Evolutionary conservation across 257 asterid species (phyloP).

Genomic region (Solanum sejunctum): DNA sequence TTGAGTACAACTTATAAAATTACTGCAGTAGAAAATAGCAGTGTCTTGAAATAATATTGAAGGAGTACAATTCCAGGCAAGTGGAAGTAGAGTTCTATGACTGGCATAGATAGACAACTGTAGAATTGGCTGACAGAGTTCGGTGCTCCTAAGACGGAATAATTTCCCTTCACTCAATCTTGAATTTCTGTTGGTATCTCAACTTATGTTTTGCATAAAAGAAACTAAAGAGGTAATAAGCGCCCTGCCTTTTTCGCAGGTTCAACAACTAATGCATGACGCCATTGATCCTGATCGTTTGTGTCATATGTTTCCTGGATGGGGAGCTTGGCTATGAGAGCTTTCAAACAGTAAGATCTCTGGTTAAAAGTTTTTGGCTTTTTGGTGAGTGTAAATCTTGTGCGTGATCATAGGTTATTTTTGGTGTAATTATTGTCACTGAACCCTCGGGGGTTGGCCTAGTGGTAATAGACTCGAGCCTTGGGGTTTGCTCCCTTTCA

Average conservation of each 20-base stretch:
- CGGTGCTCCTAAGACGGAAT: not conserved
- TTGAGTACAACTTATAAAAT: not conserved
- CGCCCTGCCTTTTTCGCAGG: constrained; percentile 20
- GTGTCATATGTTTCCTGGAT: constrained; percentile 96
- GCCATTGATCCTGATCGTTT: constrained; percentile 89
- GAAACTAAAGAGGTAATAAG: not conserved
- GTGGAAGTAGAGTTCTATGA: not conserved
- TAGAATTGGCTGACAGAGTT: not conserved
- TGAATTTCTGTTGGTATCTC: not conserved
- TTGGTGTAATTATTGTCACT: not conserved
- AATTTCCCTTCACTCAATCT: not conserved
- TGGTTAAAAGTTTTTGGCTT: not conserved
- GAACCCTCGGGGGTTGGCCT: too few species aligned
- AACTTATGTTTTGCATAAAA: not conserved
- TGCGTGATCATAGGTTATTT: not conserved
- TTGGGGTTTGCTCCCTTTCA: too few species aligned
- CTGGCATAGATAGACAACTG: not conserved
- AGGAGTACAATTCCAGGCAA: not conserved
- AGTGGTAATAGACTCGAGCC: too few species aligned
- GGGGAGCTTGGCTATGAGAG: constrained; percentile 93
- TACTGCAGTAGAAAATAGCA: not conserved
- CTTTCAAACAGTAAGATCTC: not conserved
- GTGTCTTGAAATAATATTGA: not conserved
- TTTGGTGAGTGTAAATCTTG: not conserved
- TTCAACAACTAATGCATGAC: constrained; percentile 92